phyloP scores from a whole-genome alignment of 495 filamentous ascomycete species.

The Clohesyomyces aquaticus region DNA sequence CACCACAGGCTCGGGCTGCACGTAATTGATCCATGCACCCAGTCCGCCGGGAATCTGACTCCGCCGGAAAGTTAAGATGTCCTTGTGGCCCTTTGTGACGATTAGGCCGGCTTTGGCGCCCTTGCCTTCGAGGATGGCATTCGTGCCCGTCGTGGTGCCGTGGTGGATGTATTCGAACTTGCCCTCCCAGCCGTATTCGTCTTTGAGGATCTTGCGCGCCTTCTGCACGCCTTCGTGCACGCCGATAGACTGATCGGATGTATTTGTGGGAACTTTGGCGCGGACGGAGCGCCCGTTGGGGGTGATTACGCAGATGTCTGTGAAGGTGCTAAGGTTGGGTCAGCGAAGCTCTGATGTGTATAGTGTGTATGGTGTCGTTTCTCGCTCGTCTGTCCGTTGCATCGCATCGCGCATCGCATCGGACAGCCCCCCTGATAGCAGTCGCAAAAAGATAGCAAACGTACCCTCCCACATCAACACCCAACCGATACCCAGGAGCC shows the following conservation, averaged over 20 bases:
- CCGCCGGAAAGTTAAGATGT: conserved; percentile 50
- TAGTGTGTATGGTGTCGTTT: too few relatives aligned
- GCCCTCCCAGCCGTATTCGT: conserved; percentile 39
- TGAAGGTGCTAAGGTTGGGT: conserved; percentile 51
- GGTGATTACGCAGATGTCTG: conserved; percentile 54
- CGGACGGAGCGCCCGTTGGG: conserved; percentile 50
- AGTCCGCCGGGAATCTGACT: conserved; percentile 57
- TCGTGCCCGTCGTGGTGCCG: conserved; percentile 40
- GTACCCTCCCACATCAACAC: conserved; percentile 32
- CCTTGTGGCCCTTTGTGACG: conserved; percentile 43
- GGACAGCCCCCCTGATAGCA: too few relatives aligned
- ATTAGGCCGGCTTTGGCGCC: conserved; percentile 39
- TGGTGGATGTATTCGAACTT: conserved; percentile 43
- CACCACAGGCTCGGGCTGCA: conserved; percentile 54
- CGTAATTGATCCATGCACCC: conserved; percentile 55
- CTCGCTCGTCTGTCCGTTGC: too few relatives aligned
- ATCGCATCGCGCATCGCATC: too few relatives aligned
- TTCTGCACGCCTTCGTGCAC: conserved; percentile 53
- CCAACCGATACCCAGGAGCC: conserved; percentile 27
- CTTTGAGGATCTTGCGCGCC: conserved; percentile 42
- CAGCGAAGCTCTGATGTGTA: neutral
- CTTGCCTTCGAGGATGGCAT: conserved; percentile 43
- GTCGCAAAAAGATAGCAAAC: neutral
- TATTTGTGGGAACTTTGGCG: conserved; percentile 56
- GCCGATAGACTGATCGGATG: conserved; percentile 54